Conservation (phyloP, 371 early-diverging fungal species). For the Mucor ambiguus region DNA sequence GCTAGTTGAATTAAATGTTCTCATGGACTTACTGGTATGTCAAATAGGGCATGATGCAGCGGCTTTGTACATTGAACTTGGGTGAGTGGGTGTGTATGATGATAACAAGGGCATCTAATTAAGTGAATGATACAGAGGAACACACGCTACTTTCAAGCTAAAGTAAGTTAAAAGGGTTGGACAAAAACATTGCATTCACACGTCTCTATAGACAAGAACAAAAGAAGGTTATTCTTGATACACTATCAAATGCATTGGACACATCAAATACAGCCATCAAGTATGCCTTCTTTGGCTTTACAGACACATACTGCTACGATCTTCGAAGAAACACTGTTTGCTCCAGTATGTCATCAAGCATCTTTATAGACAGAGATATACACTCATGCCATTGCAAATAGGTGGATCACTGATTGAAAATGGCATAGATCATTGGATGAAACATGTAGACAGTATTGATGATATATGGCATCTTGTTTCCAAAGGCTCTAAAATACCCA, state of each 20-base stretch:
- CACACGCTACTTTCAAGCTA: background rate
- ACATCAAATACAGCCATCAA: background rate
- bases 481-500: conserved; percentile 14
- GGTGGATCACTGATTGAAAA: background rate
- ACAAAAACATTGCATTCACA: background rate
- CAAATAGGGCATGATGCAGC: background rate
- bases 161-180: background rate
- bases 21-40: background rate
- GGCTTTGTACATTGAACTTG: background rate
- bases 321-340: background rate
- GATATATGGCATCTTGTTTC: conserved; percentile 13
- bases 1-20: background rate
- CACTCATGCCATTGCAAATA: background rate
- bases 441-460: background rate
- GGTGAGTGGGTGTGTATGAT: background rate
- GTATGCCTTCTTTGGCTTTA: conserved; percentile 13
- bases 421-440: conserved; percentile 13
- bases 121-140: background rate
- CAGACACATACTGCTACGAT: conserved; percentile 14
- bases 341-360: background rate
- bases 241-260: background rate
- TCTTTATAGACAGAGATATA: background rate
- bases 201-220: background rate
- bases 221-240: background rate
- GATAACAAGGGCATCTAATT: background rate